These are phyloP conservation scores for Hypoxylon sp. DNA, from an alignment of 2,329 filamentous ascomycete genomes.

Conservation along the genomic window DNA sequence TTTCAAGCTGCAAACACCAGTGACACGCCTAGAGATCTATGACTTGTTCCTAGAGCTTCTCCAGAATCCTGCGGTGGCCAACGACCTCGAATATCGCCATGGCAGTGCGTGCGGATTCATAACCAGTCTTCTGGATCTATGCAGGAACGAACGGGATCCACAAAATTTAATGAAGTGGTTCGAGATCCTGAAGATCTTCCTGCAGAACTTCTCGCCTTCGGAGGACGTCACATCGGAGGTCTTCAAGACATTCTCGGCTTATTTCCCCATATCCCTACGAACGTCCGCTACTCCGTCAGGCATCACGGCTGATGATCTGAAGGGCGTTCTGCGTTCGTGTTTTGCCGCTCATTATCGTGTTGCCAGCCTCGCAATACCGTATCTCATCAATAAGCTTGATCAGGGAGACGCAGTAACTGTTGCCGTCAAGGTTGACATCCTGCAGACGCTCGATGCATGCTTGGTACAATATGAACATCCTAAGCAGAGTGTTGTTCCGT, in stretches of 20 bases:
- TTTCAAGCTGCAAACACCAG: conserved; percentile 67
- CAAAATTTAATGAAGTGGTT: conserved; percentile 72
- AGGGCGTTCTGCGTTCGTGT: conserved; percentile 66
- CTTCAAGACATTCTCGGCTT: conserved; percentile 70
- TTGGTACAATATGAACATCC: conserved; percentile 64
- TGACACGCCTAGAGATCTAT: conserved; percentile 68
- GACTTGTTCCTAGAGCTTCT: conserved; percentile 63
- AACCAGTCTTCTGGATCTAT: conserved; percentile 65
- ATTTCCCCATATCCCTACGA: conserved; percentile 72
- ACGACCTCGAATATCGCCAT: conserved; percentile 62
- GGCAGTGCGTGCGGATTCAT: conserved; percentile 64
- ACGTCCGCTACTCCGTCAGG: conserved; percentile 64
- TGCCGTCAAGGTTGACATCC: conserved; percentile 72
- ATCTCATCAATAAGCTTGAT: conserved; percentile 70
- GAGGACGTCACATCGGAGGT: conserved; percentile 64
- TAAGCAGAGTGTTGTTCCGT: conserved; percentile 63
- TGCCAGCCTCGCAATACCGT: conserved; percentile 65
- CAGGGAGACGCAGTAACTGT: conserved; percentile 71
- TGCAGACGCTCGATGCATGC: conserved; percentile 69
- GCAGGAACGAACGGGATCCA: conserved; percentile 69
- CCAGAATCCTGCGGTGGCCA: conserved; percentile 59
- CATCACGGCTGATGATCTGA: conserved; percentile 71
- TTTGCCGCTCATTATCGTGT: conserved; percentile 67
- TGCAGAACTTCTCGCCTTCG: conserved; percentile 62
- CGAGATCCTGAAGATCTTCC: conserved; percentile 62